phyloP scores from a whole-genome alignment of 2,329 filamentous ascomycete genomes.

The Scedosporium minutisporum region DNA sequence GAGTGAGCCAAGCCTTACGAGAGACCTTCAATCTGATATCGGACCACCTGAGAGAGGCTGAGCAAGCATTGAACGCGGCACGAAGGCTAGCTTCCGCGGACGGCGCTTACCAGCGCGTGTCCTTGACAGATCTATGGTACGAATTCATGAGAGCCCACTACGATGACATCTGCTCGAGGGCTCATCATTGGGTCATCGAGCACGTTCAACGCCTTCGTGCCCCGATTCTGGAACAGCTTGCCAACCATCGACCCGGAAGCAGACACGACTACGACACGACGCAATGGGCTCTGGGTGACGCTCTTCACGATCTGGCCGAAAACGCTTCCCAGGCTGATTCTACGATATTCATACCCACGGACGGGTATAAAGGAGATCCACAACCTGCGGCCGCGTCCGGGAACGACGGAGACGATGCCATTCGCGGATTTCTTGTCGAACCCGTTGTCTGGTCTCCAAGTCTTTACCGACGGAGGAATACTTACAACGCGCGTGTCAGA shows the following conservation, averaged over 20 bases:
- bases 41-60: slow-evolving; percentile 14
- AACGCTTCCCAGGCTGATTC: background rate
- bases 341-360: background rate
- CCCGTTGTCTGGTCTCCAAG: background rate
- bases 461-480: background rate
- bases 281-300: background rate
- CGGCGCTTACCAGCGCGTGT: slow-evolving; percentile 4
- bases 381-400: background rate
- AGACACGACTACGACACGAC: background rate
- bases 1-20: slow-evolving; percentile 13
- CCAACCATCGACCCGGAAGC: background rate
- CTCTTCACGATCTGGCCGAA: background rate
- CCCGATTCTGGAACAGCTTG: slow-evolving; percentile 9
- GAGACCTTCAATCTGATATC: slow-evolving; percentile 18
- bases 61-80: slow-evolving; percentile 16
- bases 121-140: slow-evolving; percentile 15
- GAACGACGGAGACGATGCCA: background rate
- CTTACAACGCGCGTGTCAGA: background rate
- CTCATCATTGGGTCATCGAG: slow-evolving; percentile 17
- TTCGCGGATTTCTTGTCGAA: background rate
- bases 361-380: background rate
- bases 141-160: slow-evolving; percentile 17
- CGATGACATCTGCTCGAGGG: slow-evolving; percentile 10
- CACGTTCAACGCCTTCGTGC: slow-evolving; percentile 14
- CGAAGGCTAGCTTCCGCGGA: slow-evolving; percentile 1